Evolutionary conservation across 2,329 filamentous ascomycete species (phyloP), one percentile per base, ranked within the genome.

Genomic region (Aureobasidium leucospermi): DNA sequence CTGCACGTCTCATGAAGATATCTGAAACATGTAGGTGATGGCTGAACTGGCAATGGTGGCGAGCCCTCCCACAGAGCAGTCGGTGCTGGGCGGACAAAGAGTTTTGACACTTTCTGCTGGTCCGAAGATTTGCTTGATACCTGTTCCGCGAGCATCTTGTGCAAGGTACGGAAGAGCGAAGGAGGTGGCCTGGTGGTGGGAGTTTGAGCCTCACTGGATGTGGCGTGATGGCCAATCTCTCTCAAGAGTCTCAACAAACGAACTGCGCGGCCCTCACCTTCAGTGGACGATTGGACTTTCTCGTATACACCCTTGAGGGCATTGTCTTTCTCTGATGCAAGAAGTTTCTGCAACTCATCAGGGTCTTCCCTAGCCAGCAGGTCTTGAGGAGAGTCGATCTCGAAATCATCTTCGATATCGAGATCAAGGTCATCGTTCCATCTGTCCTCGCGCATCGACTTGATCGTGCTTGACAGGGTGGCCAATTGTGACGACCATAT

Each of bases 61-160:
- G 83, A 78, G 0, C 89, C 89, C 69, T 95, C 90, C 92, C 92
- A 96, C 0, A 96, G 76, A 0, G 82, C 79, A 55, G 85, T 80
- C 6, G 86, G 85, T 2, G 80, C 78, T 0, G 89, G 79, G 31
- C 68, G 58, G 13, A 36, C 13, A 48, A 64, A 63, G 10, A 56
- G 52, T 16, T 45, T 46, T 5, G 34, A 11, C 19, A 56, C 15
- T 60, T 56, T 45, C 29, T 42, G 23, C 11, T 39, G 36, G 7
- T 31, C 16, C 6, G 59, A 13, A 38, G 59, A 52, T 11, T 60
- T 61, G 10, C 59, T 48, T 0, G 80, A 76, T 1, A 88, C 79
- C 31, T 80, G 74, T 2, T 69, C 68, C 0, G 83, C 85, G 4
- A 96, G 72, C 2, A 78, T 77, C 29, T 78, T 68, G 62, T 96